Conservation (phyloP, 306 rosid genomes). For the Fragaria nilgerrensis region DNA sequence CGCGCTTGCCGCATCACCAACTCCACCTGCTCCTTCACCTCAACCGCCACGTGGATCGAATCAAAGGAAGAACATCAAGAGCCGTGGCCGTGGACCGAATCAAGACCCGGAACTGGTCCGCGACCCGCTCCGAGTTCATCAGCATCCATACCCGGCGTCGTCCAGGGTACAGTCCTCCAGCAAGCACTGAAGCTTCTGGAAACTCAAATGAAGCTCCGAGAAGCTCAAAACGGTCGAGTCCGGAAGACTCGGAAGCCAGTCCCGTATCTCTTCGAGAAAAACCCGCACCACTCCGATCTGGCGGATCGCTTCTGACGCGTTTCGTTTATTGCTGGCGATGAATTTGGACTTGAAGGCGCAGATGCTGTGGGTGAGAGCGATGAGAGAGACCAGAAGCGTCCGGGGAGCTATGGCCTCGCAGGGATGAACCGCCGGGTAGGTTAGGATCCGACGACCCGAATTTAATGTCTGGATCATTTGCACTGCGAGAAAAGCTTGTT, state of each 20-base stretch:
- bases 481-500: background rate
- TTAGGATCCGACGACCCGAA: constrained; percentile 63
- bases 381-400: constrained; percentile 48
- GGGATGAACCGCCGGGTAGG: constrained; percentile 73
- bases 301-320: constrained; percentile 43
- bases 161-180: constrained; percentile 55
- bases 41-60: constrained; percentile 30
- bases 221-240: constrained; percentile 37
- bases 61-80: constrained; percentile 52
- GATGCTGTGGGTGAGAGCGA: constrained; percentile 38
- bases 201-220: constrained; percentile 63
- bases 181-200: constrained; percentile 61
- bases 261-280: constrained; percentile 54
- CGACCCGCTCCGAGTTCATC: constrained; percentile 56
- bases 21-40: constrained; percentile 51
- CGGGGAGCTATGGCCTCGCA: constrained; percentile 34
- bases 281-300: constrained; percentile 44
- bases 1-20: constrained; percentile 51
- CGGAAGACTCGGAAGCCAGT: constrained; percentile 19
- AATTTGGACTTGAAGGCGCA: constrained; percentile 30
- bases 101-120: constrained; percentile 45
- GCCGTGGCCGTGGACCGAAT: constrained; percentile 52
- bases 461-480: constrained; percentile 43
- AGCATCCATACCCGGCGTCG: constrained; percentile 58
- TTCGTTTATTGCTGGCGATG: constrained; percentile 49